These are phyloP conservation scores for Margaritispora aquatica DNA, from an alignment of 495 filamentous ascomycete species.

Conservation along the genomic window DNA sequence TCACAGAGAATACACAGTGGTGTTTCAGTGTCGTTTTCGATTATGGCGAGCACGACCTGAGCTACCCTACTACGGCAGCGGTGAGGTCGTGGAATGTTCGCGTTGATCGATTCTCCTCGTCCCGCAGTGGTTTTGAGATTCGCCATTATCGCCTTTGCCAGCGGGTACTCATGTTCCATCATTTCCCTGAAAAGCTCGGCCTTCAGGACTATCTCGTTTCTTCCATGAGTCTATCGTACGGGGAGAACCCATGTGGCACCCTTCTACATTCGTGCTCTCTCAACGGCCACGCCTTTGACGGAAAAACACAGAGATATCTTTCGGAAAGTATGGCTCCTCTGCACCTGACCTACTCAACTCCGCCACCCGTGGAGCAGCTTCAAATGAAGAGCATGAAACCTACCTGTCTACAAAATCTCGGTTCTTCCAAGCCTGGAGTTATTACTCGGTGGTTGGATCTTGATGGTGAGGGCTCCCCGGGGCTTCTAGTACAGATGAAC, in stretches of 20 bases:
- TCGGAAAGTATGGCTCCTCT: no score
- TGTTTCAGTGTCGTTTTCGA: constrained; percentile 32
- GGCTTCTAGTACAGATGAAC: not conserved
- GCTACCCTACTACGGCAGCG: constrained; percentile 1
- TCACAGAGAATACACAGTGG: no score
- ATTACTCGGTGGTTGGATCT: not conserved
- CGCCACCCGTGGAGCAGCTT: no score
- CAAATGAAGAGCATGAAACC: not conserved
- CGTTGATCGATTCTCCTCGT: constrained; percentile 29
- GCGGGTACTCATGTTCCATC: constrained; percentile 32
- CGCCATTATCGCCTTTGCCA: constrained; percentile 30
- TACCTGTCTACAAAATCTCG: not conserved
- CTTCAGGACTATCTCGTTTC: not conserved
- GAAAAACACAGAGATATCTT: no score
- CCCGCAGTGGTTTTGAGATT: constrained; percentile 25
- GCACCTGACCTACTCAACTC: no score
- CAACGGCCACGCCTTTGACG: no score
- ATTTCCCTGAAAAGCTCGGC: constrained; percentile 19
- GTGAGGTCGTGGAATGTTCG: constrained; percentile 18
- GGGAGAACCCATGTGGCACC: no score
- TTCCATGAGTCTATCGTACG: no score
- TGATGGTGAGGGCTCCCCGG: not conserved
- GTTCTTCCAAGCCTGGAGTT: not conserved
- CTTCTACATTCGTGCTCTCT: no score
- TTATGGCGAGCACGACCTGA: constrained; percentile 32